Evolutionary conservation across 352 stramenopile species (phyloP), one percentile per base, ranked within the genome.

Genomic region (Globisporangium nodosum): DNA sequence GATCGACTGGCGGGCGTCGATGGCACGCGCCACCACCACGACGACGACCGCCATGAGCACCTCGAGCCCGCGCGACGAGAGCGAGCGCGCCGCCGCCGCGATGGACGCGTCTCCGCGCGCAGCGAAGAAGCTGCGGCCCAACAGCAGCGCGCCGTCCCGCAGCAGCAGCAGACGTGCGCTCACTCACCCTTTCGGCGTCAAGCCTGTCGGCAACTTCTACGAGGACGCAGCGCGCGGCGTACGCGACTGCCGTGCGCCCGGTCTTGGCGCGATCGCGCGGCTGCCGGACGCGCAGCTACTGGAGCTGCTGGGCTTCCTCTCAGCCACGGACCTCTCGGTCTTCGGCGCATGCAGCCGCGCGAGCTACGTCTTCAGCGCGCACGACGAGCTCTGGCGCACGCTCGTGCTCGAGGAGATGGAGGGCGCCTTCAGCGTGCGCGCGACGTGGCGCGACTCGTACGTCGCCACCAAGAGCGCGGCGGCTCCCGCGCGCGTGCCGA

Each of bases 321-420:
- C 79, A 3, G 79, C 82, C 0, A 58, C 35, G 5, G 74, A 88
- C 42, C 67, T 96, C 27, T 71, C 49, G 9, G 58, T 35, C 13
- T 63, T 94, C 12, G 64, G 61, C 11, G 50, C 48, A 1, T 83
- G 73, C 48, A 94, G 79, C 65, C 72, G 73, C 5, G 80, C 73
- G 7, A 78, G 68, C 33, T 94, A 95, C 54, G 76, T 91, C 33
- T 92, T 88, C 50, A 63, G 61, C 46, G 78, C 67, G 13, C 76
- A 94, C 52, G 84, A 94, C 50, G 88, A 96, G 53, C 74, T 94
- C 21, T 96, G 88, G 88, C 71, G 83, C 39, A 73, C 74, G 49
- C 68, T 94, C 8, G 78, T 90, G 61, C 71, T 96, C 3, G 72
- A 90, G 43, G 71, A 91, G 50, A 85, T 87, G 69, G 66, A 87